Evolutionary conservation across 1,284 basidiomycete genomes (phyloP).

Genomic region (Irpex rosettiformis): DNA sequence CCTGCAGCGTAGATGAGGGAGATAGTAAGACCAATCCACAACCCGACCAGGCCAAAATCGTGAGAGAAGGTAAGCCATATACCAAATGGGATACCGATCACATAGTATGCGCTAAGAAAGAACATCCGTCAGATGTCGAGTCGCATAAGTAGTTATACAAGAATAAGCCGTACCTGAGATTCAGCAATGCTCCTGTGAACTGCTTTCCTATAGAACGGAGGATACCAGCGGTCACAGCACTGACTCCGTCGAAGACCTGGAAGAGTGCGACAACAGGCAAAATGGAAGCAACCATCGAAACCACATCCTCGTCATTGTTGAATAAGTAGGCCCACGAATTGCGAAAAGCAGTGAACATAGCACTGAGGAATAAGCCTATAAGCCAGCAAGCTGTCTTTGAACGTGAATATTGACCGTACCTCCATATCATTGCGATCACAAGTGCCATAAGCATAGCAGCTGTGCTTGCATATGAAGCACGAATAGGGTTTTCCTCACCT

Average conservation of each 20-base stretch:
- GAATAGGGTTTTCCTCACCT: slow-evolving; percentile 65
- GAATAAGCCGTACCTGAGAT: slow-evolving; percentile 43
- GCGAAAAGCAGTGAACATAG: slow-evolving; percentile 71
- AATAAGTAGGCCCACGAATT: slow-evolving; percentile 79
- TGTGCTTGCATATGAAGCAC: slow-evolving; percentile 64
- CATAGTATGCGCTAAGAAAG: slow-evolving; percentile 57
- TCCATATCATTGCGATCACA: slow-evolving; percentile 54
- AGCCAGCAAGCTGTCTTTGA: background rate
- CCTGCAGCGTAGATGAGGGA: slow-evolving; percentile 53
- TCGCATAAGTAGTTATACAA: background rate
- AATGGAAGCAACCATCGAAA: slow-evolving; percentile 64
- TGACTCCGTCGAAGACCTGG: slow-evolving; percentile 76
- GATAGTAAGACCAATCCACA: slow-evolving; percentile 67
- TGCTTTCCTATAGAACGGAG: slow-evolving; percentile 78
- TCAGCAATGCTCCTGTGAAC: slow-evolving; percentile 62
- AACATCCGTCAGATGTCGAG: slow-evolving; percentile 5
- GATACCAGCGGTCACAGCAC: slow-evolving; percentile 70
- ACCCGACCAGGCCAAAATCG: slow-evolving; percentile 49
- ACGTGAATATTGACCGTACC: slow-evolving; percentile 36
- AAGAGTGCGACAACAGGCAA: slow-evolving; percentile 78
- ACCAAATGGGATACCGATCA: slow-evolving; percentile 64
- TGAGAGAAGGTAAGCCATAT: slow-evolving; percentile 59
- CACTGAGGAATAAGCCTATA: slow-evolving; percentile 33
- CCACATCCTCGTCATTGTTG: slow-evolving; percentile 76
- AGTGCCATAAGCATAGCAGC: slow-evolving; percentile 62